Base-by-base conservation (phyloP, 306 rosid genomes). In the Amphicarpaea edgeworthii region DNA sequence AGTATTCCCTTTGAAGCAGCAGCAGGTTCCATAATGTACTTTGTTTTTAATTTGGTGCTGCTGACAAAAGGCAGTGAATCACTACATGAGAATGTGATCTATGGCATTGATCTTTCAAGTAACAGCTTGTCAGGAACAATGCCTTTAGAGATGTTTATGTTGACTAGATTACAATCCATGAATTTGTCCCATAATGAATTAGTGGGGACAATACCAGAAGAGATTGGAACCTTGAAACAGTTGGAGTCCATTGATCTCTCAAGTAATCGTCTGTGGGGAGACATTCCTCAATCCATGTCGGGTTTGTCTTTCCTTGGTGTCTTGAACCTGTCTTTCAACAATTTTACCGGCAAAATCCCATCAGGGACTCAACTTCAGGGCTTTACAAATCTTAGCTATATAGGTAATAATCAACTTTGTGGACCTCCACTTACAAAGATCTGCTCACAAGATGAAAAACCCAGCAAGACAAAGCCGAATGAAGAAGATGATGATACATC, bases 121-220 rank as follows among this genome's bases (percentile, higher is more conserved):
- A 49, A 49, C 21, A 49, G 21, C 7, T 16, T 49, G 55, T 49
- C 23, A 6, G 23, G 55, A 49, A 49, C 23, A 0, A 3, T 49
- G 23, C 55, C 55, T 49, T 49, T 0, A 49, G 19, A 49, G 23
- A 49, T 49, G 16, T 49, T n/a, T 49, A 49, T 6, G 55, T 23
- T 49, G 11, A 16, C 11, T 7, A 7, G 23, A 17, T 49, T 49
- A 49, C 55, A 49, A 7, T 49, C 23, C 11, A n/a, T 49, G 23
- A 49, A 49, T 49, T 49, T 49, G 55, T 49, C 55, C 55, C 55
- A 16, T 49, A 17, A 49, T 49, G 3, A 49, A 49, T 49, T 49
- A 49, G 55, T 49, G 23, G 55, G 55, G 21, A 49, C 23, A 49
- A 49, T 49, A 49, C 11, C 55, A 16, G 55, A 49, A 49, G 23